Evolutionary conservation across 2,329 filamentous ascomycete species (phyloP), one percentile per base, ranked within the genome.

Genomic region (Colletotrichum sp.): DNA sequence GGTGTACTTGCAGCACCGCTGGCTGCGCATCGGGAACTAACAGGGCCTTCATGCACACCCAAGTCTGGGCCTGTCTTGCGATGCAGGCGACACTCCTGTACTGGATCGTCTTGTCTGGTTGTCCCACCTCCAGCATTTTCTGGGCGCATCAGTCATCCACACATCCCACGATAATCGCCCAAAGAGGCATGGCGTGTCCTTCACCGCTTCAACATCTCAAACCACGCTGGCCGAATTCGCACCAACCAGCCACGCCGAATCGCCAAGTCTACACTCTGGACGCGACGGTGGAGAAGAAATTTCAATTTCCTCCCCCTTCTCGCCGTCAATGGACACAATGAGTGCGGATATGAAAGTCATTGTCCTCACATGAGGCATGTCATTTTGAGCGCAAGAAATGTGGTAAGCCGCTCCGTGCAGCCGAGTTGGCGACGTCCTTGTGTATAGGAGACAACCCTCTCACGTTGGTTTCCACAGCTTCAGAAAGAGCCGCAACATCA

Each of bases 161-260:
- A 63, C 68, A 70, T 74, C 52, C 64, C 59, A 64, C 67, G 69
- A 74, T 67, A 34, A 36, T 65, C 59, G 48, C 79, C 77, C 26
- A 74, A 79, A 79, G 32, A 16, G 74, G 79, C 48, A 77, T 80
- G 74, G 79, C 61, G 74, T 43, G 57, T 57, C 75, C 67, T 69
- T 80, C 79, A 80, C 79, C 79, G 79, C 79, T 72, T 78, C 77
- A 39, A 71, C 34, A 18, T 39, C 64, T 71, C 75, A 71, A 78
- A 32, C 77, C 60, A 67, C 67, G 34, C 55, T 65, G 48, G 18
- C 55, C 69, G 66, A 67, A 64, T 70, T 67, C 30, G 67, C 75
- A 75, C 64, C 74, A 61, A 65, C 64, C 71, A 72, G 61, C 63
- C 68, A 68, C 64, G 59, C 65, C 24, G 63, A 66, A 73, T 61